phyloP scores from a whole-genome alignment of 1,284 basidiomycete genomes.

The Cryptococcus amylolentus region DNA sequence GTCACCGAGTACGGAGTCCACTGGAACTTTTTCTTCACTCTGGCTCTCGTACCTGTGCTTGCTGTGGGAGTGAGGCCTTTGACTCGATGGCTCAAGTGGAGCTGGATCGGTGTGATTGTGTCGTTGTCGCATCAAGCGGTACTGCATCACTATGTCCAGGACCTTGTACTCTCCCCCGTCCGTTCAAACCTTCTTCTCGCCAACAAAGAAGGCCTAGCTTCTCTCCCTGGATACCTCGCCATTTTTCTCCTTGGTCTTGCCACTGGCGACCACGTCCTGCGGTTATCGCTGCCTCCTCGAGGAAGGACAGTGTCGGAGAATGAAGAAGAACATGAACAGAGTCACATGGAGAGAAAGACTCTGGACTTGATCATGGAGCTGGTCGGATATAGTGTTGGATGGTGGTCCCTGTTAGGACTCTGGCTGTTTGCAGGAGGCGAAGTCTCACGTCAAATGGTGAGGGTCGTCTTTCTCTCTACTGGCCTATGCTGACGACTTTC shows the following conservation, averaged over 20 bases:
- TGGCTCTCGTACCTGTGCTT: conserved; percentile 73
- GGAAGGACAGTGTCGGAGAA: background rate
- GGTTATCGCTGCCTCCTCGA: conserved; percentile 56
- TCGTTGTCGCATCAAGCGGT: conserved; percentile 64
- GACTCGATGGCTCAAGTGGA: conserved; percentile 59
- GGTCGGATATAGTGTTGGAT: conserved; percentile 68
- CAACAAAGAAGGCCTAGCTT: conserved; percentile 85
- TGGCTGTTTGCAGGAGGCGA: conserved; percentile 30
- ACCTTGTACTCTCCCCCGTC: conserved; percentile 63
- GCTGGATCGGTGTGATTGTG: conserved; percentile 63
- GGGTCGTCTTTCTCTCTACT: conserved; percentile 26
- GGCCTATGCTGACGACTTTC: background rate
- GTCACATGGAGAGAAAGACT: conserved; percentile 59
- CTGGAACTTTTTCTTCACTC: conserved; percentile 98
- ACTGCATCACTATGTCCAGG: conserved; percentile 59
- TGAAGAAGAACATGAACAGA: conserved; percentile 16
- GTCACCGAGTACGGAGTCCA: conserved; percentile 93
- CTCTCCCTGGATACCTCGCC: conserved; percentile 80
- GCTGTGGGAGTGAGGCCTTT: conserved; percentile 68
- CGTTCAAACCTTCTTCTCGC: conserved; percentile 63
- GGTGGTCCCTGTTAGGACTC: conserved; percentile 65
- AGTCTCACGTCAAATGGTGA: conserved; percentile 73
- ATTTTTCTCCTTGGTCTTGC: conserved; percentile 84
- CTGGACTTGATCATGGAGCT: conserved; percentile 64
- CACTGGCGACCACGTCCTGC: conserved; percentile 74